Percentiles rank a stretch among this genome's conserved stretches.
phyloP scores from a whole-genome alignment of 495 filamentous ascomycete genomes.

The Talaromyces thailandensis region DNA sequence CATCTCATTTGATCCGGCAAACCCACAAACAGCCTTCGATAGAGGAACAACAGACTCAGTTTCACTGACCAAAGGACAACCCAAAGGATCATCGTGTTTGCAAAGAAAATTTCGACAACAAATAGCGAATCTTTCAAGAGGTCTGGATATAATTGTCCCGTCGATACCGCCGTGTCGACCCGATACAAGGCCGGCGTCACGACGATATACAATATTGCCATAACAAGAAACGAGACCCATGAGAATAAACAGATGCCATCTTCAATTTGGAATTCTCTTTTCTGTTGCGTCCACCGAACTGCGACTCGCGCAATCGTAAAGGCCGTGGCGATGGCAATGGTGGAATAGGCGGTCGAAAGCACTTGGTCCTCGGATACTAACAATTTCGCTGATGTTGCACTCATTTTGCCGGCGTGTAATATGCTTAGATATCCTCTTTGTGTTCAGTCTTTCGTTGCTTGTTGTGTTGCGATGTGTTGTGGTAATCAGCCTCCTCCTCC shows the following conservation, averaged over 20 bases:
- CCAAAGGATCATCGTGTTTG: slow-evolving; percentile 35
- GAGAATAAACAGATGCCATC: slow-evolving; percentile 21
- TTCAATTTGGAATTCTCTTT: slow-evolving; percentile 16
- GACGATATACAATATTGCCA: slow-evolving; percentile 27
- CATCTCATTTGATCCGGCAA: slow-evolving; percentile 15
- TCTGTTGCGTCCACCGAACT: slow-evolving; percentile 6
- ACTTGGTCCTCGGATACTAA: slow-evolving; percentile 4
- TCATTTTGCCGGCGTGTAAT: neutral
- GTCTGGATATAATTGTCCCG: slow-evolving; percentile 11
- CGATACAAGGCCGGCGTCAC: slow-evolving; percentile 21
- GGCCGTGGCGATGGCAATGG: slow-evolving; percentile 19
- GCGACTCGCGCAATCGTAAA: slow-evolving; percentile 16
- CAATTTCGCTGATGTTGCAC: neutral
- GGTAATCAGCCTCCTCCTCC: neutral
- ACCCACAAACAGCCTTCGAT: slow-evolving; percentile 26
- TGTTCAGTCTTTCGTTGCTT: neutral
- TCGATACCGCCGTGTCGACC: slow-evolving; percentile 7
- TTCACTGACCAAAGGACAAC: slow-evolving; percentile 38
- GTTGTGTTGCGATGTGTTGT: neutral
- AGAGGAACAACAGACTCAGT: slow-evolving; percentile 33
- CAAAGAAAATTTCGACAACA: slow-evolving; percentile 31
- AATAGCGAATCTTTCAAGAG: slow-evolving; percentile 15
- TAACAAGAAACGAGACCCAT: slow-evolving; percentile 19
- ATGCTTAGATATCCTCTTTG: neutral
- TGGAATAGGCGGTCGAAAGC: slow-evolving; percentile 16